These are phyloP conservation scores for Takakia lepidozioides DNA, from an alignment of 225 moss, liverwort and hornwort species.

Conservation along the genomic window DNA sequence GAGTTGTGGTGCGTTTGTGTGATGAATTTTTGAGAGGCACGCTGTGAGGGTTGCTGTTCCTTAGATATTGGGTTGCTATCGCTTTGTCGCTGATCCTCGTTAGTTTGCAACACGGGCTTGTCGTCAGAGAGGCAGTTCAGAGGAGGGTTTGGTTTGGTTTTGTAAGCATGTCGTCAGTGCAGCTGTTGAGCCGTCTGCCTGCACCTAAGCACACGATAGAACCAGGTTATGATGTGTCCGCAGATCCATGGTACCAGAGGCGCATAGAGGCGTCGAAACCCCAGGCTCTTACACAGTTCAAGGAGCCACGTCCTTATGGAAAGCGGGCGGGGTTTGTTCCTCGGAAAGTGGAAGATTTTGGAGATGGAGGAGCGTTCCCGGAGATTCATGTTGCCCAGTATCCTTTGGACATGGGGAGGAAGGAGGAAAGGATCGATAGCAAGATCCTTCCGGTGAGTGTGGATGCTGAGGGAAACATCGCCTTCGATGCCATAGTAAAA, in stretches of 20 bases:
- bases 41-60: too few relatives aligned
- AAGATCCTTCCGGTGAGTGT: conserved; percentile 93
- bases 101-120: too few relatives aligned
- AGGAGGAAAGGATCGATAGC: conserved; percentile 61
- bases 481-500: conserved; percentile 89
- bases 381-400: conserved; percentile 97
- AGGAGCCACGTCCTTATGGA: conserved; percentile 72
- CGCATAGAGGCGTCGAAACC: conserved; percentile 70
- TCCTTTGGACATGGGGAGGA: conserved; percentile 88
- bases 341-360: conserved; percentile 88
- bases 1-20: too few relatives aligned
- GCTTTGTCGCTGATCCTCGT: too few relatives aligned
- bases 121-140: too few relatives aligned
- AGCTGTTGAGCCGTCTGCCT: conserved; percentile 76
- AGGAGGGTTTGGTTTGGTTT: too few relatives aligned
- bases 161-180: conserved; percentile 75
- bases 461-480: conserved; percentile 88
- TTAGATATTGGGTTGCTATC: too few relatives aligned
- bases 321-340: conserved; percentile 84
- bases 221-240: conserved; percentile 66
- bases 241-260: conserved; percentile 89
- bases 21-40: too few relatives aligned
- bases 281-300: conserved; percentile 5
- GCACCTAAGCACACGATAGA: conserved; percentile 52
- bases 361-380: conserved; percentile 97